Evolutionary conservation across 371 early-diverging fungal species (phyloP).

Genomic region (Mucor saturninus): DNA sequence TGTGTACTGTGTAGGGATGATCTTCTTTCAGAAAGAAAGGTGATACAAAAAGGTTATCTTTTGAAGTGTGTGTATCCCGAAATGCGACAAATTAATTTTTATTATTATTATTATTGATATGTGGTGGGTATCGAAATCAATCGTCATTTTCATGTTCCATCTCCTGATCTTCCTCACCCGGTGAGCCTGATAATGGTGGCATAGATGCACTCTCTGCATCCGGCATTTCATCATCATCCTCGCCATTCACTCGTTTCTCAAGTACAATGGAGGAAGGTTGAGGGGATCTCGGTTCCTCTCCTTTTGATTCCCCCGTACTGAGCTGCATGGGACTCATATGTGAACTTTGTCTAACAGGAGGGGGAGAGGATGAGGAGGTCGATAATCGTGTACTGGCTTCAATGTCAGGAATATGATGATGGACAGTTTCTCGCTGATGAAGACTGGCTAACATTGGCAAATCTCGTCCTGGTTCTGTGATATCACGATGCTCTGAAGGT

Average conservation of each 20-base stretch:
- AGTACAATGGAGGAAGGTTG: background rate
- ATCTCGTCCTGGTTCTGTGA: background rate
- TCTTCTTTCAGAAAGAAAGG: too few relatives aligned
- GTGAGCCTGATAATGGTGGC: too few relatives aligned
- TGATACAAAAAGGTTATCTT: too few relatives aligned
- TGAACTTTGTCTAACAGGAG: background rate
- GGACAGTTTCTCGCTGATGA: background rate
- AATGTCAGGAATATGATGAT: slow-evolving; percentile 1
- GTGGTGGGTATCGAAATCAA: too few relatives aligned
- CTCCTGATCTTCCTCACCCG: slow-evolving; percentile 2
- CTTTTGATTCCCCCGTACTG: background rate
- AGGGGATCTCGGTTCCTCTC: background rate
- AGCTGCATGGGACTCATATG: background rate
- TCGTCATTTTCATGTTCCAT: background rate
- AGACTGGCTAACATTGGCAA: background rate
- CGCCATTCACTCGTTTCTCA: background rate
- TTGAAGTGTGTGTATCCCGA: too few relatives aligned
- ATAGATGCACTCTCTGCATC: background rate
- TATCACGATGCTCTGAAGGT: background rate
- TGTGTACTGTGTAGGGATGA: too few relatives aligned
- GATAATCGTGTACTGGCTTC: background rate
- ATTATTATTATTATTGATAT: too few relatives aligned
- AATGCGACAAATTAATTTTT: too few relatives aligned
- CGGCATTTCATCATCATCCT: slow-evolving; percentile 3
- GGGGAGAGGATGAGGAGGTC: background rate